A percentile compares a stretch with the other conserved stretches of the same genome.
phyloP scores from a whole-genome alignment of 2,329 filamentous ascomycete species.

The Pleurostoma richardsiae region DNA sequence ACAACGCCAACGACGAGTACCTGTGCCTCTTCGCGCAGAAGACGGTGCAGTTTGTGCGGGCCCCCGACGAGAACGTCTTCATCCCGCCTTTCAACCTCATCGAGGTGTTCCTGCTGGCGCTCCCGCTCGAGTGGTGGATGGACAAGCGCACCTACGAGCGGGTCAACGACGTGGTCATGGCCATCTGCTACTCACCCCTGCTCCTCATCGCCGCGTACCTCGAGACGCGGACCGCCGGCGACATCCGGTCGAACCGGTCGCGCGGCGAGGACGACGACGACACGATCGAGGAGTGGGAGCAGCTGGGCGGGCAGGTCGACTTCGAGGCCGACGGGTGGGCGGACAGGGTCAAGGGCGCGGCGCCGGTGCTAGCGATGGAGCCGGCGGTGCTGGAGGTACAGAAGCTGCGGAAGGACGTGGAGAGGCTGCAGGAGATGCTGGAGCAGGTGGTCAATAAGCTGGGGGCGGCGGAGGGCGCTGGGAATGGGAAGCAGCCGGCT shows the following conservation, averaged over 20 bases:
- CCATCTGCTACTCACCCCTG: constrained; percentile 75
- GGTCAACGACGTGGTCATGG: constrained; percentile 88
- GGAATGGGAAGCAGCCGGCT: constrained; percentile 4
- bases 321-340: constrained; percentile 83
- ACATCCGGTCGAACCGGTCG: constrained; percentile 67
- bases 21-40: constrained; percentile 90
- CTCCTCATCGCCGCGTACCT: constrained; percentile 72
- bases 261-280: constrained; percentile 89
- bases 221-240: constrained; percentile 60
- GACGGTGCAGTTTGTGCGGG: constrained; percentile 94
- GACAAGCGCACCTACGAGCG: constrained; percentile 65
- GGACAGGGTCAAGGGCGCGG: constrained; percentile 70
- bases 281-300: constrained; percentile 87
- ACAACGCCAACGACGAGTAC: constrained; percentile 92
- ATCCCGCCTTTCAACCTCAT: constrained; percentile 94
- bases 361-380: constrained; percentile 79
- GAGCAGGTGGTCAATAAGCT: constrained; percentile 16
- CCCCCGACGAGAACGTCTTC: constrained; percentile 96
- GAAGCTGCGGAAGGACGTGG: constrained; percentile 53
- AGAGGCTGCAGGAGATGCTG: constrained; percentile 48
- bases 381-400: constrained; percentile 65
- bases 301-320: constrained; percentile 65
- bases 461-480: constrained; percentile 3
- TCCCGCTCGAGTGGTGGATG: constrained; percentile 97
- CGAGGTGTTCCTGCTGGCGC: constrained; percentile 72